phyloP scores from a whole-genome alignment of 2,329 filamentous ascomycete genomes.

The Botrytis byssoidea region DNA sequence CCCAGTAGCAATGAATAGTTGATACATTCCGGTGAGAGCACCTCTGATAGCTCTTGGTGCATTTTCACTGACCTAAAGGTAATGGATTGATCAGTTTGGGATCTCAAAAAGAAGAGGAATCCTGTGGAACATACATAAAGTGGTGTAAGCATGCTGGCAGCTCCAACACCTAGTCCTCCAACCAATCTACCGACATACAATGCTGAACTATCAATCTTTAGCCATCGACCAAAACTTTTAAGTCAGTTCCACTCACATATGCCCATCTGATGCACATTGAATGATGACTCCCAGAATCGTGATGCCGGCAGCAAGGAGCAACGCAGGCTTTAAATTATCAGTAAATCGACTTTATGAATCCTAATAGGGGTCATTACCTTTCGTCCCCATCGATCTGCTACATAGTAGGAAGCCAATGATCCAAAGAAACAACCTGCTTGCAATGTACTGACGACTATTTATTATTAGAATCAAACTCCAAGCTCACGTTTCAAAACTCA shows the following conservation, averaged over 20 bases:
- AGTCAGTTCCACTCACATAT: slow-evolving; percentile 41
- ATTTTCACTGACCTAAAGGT: slow-evolving; percentile 49
- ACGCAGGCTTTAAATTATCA: slow-evolving; percentile 32
- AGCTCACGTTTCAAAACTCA: slow-evolving; percentile 14
- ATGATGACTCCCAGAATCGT: slow-evolving; percentile 62
- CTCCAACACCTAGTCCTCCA: slow-evolving; percentile 51
- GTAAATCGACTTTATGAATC: not conserved
- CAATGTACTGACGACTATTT: slow-evolving; percentile 63
- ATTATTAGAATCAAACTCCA: not conserved
- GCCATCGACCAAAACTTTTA: no score
- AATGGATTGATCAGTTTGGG: slow-evolving; percentile 43
- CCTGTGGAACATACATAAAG: slow-evolving; percentile 33
- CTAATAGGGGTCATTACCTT: slow-evolving; percentile 21
- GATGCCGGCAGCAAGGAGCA: slow-evolving; percentile 57
- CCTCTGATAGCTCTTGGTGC: slow-evolving; percentile 52
- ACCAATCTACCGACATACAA: slow-evolving; percentile 66
- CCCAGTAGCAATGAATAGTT: slow-evolving; percentile 45
- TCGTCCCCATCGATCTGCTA: slow-evolving; percentile 40
- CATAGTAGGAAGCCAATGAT: slow-evolving; percentile 50
- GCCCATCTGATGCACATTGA: slow-evolving; percentile 61
- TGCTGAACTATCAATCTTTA: slow-evolving; percentile 39
- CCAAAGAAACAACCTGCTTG: slow-evolving; percentile 68
- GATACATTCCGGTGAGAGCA: slow-evolving; percentile 50
- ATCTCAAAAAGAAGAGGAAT: slow-evolving; percentile 32
- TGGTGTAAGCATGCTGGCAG: slow-evolving; percentile 44